A percentile compares a stretch with the other conserved stretches of the same genome.
phyloP scores from a whole-genome alignment of 148 eudicot species.

The Rhododendron henanense region DNA sequence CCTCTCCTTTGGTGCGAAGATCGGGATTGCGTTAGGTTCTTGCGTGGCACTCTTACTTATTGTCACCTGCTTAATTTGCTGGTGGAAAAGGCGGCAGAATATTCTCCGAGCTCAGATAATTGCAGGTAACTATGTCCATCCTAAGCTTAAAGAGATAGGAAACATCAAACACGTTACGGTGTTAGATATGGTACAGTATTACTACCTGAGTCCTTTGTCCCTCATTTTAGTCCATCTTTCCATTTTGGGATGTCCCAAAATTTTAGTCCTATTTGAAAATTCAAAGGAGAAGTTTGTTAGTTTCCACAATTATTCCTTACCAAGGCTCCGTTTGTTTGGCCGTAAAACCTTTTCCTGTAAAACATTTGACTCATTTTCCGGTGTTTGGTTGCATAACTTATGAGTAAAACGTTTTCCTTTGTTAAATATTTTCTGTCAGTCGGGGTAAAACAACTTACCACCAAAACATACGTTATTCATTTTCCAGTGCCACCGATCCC shows the following conservation, averaged over 20 bases:
- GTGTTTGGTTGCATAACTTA: too few relatives aligned
- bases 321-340: too few relatives aligned
- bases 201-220: background rate
- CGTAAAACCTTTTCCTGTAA: too few relatives aligned
- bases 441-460: too few relatives aligned
- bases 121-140: constrained; percentile 48
- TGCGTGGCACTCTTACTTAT: constrained; percentile 40
- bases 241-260: background rate
- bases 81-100: constrained; percentile 97
- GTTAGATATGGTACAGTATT: background rate
- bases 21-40: constrained; percentile 62
- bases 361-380: too few relatives aligned
- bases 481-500: too few relatives aligned
- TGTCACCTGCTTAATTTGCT: constrained; percentile 51
- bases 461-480: too few relatives aligned
- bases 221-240: background rate
- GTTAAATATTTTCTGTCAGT: too few relatives aligned
- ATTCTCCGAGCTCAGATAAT: constrained; percentile 86
- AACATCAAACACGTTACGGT: background rate
- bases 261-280: background rate
- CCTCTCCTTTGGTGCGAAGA: constrained; percentile 79
- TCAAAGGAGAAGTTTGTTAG: background rate
- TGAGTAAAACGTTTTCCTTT: too few relatives aligned
- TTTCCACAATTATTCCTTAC: background rate
- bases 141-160: constrained; percentile 1